Conservation (phyloP, 2,329 filamentous ascomycete species). For the Diplodia intermedia region DNA sequence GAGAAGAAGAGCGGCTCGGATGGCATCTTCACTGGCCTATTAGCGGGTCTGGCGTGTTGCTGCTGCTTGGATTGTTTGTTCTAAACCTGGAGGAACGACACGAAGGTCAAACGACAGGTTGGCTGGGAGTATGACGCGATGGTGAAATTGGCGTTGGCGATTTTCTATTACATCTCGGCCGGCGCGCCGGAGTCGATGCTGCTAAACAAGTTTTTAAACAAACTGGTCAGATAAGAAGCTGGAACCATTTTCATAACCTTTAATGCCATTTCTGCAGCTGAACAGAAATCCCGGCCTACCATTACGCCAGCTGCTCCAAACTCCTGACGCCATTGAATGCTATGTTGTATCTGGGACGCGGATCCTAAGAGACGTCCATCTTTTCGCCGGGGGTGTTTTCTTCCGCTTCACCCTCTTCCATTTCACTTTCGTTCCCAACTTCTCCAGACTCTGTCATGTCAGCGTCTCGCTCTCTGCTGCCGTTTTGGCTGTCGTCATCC, state of each 20-base stretch:
- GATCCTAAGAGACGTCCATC: slow-evolving; percentile 30
- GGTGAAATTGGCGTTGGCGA: slow-evolving; percentile 5
- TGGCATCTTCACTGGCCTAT: slow-evolving; percentile 11
- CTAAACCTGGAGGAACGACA: background rate
- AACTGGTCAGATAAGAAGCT: background rate
- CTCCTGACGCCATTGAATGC: slow-evolving; percentile 18
- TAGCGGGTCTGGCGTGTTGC: slow-evolving; percentile 21
- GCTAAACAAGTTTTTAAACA: background rate
- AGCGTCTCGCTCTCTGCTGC: slow-evolving; percentile 45
- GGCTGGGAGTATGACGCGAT: background rate
- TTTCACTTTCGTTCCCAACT: slow-evolving; percentile 30
- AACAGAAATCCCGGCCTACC: background rate
- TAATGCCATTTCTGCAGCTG: slow-evolving; percentile 9
- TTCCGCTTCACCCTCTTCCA: slow-evolving; percentile 37
- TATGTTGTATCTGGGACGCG: background rate
- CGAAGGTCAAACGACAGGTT: background rate
- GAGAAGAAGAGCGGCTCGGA: slow-evolving; percentile 26
- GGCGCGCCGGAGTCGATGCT: slow-evolving; percentile 8
- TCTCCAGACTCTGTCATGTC: slow-evolving; percentile 31
- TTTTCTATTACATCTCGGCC: background rate
- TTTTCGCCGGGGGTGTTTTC: slow-evolving; percentile 22
- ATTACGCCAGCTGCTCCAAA: background rate
- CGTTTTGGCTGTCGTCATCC: slow-evolving; percentile 38
- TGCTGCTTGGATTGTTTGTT: slow-evolving; percentile 26
- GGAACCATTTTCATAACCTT: slow-evolving; percentile 4